phyloP scores from a whole-genome alignment of 768 basidiomycete species.

The Podaxis sp. region DNA sequence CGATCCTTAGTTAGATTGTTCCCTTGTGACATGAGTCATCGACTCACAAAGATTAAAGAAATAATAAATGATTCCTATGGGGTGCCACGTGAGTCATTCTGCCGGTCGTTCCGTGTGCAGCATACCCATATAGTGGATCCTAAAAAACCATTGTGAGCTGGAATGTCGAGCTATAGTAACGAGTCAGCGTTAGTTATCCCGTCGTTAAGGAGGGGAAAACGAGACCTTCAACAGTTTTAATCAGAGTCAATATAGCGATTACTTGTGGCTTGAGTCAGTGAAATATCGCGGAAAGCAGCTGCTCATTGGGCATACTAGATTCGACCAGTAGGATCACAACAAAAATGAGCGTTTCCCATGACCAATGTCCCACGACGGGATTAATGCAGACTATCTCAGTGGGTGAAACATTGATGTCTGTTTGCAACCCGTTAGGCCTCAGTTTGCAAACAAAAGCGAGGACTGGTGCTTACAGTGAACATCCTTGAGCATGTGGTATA shows the following conservation, averaged over 20 bases:
- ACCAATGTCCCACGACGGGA: neutral
- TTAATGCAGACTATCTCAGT: neutral
- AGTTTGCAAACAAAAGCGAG: neutral
- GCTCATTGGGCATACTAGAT: neutral
- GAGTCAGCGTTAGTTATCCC: neutral
- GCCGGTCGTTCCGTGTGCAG: neutral
- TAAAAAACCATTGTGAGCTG: neutral
- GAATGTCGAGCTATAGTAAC: neutral
- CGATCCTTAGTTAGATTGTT: neutral
- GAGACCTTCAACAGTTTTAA: conserved; percentile 4
- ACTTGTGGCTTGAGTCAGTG: neutral
- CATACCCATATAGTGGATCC: conserved; percentile 2
- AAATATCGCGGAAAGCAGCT: neutral
- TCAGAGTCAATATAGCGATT: neutral
- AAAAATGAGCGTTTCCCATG: neutral
- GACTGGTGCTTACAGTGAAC: neutral
- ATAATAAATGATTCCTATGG: conserved; percentile 1
- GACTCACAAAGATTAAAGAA: neutral
- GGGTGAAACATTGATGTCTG: neutral
- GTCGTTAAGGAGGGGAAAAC: no score
- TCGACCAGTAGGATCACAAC: neutral
- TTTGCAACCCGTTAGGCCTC: neutral
- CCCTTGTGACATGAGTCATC: no score
- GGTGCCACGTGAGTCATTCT: neutral
- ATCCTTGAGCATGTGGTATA: neutral